Conservation (phyloP, 2,329 filamentous ascomycete genomes). For the Tolypocladium cylindrosporum region DNA sequence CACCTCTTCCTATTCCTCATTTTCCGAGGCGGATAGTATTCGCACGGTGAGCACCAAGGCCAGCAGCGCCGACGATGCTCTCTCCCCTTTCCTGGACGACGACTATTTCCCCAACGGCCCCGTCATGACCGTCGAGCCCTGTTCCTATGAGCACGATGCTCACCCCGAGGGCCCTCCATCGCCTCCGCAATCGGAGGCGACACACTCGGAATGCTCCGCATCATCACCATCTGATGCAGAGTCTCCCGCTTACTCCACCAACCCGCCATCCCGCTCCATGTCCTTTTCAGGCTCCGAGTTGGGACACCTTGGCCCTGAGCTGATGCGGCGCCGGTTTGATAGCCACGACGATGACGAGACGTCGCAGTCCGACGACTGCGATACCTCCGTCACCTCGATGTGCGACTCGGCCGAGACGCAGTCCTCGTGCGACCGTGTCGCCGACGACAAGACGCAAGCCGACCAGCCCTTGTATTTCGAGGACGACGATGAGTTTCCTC, state of each 20-base stretch:
- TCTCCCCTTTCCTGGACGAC: conserved; percentile 30
- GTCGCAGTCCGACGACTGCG: conserved; percentile 34
- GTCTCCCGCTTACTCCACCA: conserved; percentile 21
- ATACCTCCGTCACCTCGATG: conserved; percentile 32
- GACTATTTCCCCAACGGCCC: conserved; percentile 19
- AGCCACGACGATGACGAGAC: conserved; percentile 33
- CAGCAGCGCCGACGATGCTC: conserved; percentile 28
- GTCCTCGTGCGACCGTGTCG: conserved; percentile 20
- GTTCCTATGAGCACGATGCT: conserved; percentile 15
- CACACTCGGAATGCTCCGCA: conserved; percentile 32
- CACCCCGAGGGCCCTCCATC: conserved; percentile 17
- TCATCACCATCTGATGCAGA: conserved; percentile 24
- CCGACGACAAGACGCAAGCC: conserved; percentile 19
- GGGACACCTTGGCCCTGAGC: conserved; percentile 23
- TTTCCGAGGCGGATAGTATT: conserved; percentile 26
- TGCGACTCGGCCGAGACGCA: conserved; percentile 34
- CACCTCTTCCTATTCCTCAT: conserved; percentile 25
- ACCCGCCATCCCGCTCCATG: conserved; percentile 35
- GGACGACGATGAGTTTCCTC: conserved; percentile 25
- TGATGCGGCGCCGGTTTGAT: conserved; percentile 16
- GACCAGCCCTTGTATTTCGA: conserved; percentile 20
- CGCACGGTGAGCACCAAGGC: conserved; percentile 26
- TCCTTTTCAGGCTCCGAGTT: conserved; percentile 44
- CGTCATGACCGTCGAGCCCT: conserved; percentile 36
- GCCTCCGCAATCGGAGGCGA: conserved; percentile 40